These are phyloP conservation scores for Ustilago hordei DNA, from an alignment of 1,284 basidiomycete genomes.

Conservation along the genomic window DNA sequence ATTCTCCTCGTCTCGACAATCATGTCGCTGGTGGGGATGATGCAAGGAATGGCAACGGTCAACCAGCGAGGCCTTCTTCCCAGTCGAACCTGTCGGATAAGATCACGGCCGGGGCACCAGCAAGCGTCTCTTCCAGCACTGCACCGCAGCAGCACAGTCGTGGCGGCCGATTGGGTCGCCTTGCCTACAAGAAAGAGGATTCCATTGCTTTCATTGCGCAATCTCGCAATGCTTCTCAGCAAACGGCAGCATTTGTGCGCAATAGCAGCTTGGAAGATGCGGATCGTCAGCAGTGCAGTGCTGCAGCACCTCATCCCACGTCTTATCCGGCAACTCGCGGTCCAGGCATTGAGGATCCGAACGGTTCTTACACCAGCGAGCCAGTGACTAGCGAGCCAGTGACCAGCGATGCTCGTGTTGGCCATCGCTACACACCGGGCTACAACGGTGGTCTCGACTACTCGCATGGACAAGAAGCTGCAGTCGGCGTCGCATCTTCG, in stretches of 20 bases:
- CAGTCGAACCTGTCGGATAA: constrained; percentile 30
- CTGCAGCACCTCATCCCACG: not conserved
- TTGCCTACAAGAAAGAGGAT: constrained; percentile 55
- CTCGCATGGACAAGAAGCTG: not conserved
- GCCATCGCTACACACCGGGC: constrained; percentile 1
- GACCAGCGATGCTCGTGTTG: not conserved
- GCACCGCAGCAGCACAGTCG: constrained; percentile 18
- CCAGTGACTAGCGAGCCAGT: not conserved
- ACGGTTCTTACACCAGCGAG: not conserved
- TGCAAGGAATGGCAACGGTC: not conserved
- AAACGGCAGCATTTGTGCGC: constrained; percentile 6
- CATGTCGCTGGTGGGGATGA: not conserved
- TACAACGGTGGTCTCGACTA: constrained; percentile 2
- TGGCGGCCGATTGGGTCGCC: constrained; percentile 39
- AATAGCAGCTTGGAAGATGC: constrained; percentile 11
- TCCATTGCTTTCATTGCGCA: constrained; percentile 39
- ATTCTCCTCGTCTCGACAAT: not conserved
- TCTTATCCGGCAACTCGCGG: constrained; percentile 13
- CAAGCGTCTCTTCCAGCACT: not conserved
- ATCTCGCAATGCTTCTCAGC: constrained; percentile 33
- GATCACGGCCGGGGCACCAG: not conserved
- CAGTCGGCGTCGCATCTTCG: constrained; percentile 19
- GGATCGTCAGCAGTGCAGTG: constrained; percentile 1
- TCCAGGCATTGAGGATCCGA: constrained; percentile 21
- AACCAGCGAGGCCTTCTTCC: constrained; percentile 26